phyloP scores from a whole-genome alignment of 257 asterid genomes.

The Anisodus tanguticus region DNA sequence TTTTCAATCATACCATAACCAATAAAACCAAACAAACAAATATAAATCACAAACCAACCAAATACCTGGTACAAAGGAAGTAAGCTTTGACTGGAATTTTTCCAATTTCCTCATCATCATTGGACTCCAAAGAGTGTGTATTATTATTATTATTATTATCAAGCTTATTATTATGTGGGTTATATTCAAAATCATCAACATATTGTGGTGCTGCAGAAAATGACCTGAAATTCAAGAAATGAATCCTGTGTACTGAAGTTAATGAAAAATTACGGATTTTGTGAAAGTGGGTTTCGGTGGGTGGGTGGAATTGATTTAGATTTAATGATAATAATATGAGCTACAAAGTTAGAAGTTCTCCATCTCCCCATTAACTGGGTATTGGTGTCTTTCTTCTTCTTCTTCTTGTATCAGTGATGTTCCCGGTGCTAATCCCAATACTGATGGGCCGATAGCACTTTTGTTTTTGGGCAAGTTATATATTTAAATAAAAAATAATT shows the following conservation, averaged over 20 bases:
- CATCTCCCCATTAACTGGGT: conserved; percentile 92
- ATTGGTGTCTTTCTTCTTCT: neutral
- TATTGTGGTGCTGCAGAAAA: conserved; percentile 70
- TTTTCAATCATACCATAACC: too few relatives aligned
- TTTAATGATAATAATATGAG: conserved; percentile 49
- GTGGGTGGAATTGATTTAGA: conserved; percentile 32
- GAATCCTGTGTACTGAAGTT: conserved; percentile 39
- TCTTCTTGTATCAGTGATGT: too few relatives aligned
- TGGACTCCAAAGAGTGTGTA: conserved; percentile 28
- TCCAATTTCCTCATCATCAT: conserved; percentile 55
- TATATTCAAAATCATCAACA: conserved; percentile 60
- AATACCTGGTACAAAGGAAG: conserved; percentile 85
- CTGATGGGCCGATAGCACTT: too few relatives aligned
- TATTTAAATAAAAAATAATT: too few relatives aligned
- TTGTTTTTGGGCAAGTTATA: too few relatives aligned
- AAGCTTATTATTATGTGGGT: conserved; percentile 34
- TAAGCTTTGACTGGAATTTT: conserved; percentile 83
- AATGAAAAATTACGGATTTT: conserved; percentile 36
- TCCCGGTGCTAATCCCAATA: too few relatives aligned
- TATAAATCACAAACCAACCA: neutral
- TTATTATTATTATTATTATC: neutral
- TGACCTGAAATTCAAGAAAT: conserved; percentile 49
- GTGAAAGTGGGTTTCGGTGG: conserved; percentile 33
- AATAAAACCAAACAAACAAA: too few relatives aligned
- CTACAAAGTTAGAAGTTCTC: conserved; percentile 61